Base-by-base conservation (phyloP, 441 rosid species). In the Euphorbia celastroides region DNA sequence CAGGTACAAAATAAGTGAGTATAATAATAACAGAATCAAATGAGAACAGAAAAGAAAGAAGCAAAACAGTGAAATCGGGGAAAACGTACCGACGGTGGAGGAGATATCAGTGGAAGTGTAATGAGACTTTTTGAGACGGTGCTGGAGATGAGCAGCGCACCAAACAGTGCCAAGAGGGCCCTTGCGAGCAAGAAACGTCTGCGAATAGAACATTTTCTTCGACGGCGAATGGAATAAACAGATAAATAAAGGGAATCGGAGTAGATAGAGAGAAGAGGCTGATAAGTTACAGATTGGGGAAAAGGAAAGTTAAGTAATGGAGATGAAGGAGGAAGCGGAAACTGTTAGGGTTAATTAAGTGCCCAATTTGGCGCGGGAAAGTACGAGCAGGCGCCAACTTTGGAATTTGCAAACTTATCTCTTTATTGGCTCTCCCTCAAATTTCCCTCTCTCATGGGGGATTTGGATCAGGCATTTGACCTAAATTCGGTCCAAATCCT, bases 131-230 rank as follows among this genome's bases (percentile, higher is more conserved):
- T 81, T 86, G 74, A 91, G 93, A 44, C 88, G 83, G 75, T 88
- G 81, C 71, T 93, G 96, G 19, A 86, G 81, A 73, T 93, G 99
- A 58, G 96, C 97, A 22, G 99, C 97, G 68, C 86, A 80, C 99
- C 99, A 93, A 0, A 91, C 97, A 0, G 92, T 88, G 0, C 97
- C 96, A 17, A 91, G 72, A 0, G 92, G 96, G 8, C 95, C 96
- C 66, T 93, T 91, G 34, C 86, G 78, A 26, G 88, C 92, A 69
- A 93, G 70, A 52, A 80, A 81, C 6, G 92, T 81, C 61, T 88
- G 95, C 9, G 90, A 93, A 64, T 86, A 89, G 65, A 93, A 93
- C 97, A 91, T 90, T 38, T 51, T 46, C 10, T 63, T 25, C 52
- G 31, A 2, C 28, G 52, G 52, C 17, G 7, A 48, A 48, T 48